phyloP scores from a whole-genome alignment of 2,329 filamentous ascomycete species.

The Thermochaetoides dissita region DNA sequence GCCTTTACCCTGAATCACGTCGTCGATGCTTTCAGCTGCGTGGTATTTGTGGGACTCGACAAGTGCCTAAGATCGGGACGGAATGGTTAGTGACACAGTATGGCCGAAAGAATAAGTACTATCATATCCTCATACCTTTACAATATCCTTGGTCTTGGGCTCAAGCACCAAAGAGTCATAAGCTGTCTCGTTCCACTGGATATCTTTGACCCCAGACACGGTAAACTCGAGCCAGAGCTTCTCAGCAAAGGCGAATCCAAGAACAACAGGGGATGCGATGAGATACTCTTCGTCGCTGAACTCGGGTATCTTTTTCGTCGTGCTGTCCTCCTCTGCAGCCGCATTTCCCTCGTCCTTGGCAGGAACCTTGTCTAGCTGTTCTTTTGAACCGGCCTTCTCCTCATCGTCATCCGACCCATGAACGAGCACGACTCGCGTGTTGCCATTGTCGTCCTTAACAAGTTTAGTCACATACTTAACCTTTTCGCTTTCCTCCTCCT shows the following conservation, averaged over 20 bases:
- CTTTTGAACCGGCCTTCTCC: constrained; percentile 19
- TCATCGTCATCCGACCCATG: constrained; percentile 24
- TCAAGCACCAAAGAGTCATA: constrained; percentile 70
- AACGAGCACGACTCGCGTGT: constrained; percentile 21
- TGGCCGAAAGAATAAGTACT: neutral
- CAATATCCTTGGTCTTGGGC: constrained; percentile 46
- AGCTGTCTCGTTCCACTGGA: constrained; percentile 70
- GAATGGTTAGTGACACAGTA: neutral
- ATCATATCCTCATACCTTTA: constrained; percentile 33
- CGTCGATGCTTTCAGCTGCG: constrained; percentile 67
- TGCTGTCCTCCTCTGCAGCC: constrained; percentile 10
- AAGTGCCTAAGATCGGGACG: constrained; percentile 37
- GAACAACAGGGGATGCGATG: constrained; percentile 68
- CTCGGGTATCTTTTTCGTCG: constrained; percentile 26
- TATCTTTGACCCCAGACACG: constrained; percentile 64
- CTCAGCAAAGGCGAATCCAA: constrained; percentile 77
- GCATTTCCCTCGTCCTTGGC: constrained; percentile 16
- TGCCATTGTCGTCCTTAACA: constrained; percentile 30
- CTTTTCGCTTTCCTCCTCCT: constrained; percentile 20
- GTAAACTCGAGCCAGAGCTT: constrained; percentile 85
- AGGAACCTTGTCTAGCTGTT: constrained; percentile 43
- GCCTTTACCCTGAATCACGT: constrained; percentile 70
- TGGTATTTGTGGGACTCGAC: constrained; percentile 77
- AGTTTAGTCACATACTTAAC: constrained; percentile 38
- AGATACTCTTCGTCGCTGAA: constrained; percentile 77